A percentile compares a stretch with the other conserved stretches of the same genome.
phyloP scores from a whole-genome alignment of 257 asterid species.

The Haberlea rhodopensis region DNA sequence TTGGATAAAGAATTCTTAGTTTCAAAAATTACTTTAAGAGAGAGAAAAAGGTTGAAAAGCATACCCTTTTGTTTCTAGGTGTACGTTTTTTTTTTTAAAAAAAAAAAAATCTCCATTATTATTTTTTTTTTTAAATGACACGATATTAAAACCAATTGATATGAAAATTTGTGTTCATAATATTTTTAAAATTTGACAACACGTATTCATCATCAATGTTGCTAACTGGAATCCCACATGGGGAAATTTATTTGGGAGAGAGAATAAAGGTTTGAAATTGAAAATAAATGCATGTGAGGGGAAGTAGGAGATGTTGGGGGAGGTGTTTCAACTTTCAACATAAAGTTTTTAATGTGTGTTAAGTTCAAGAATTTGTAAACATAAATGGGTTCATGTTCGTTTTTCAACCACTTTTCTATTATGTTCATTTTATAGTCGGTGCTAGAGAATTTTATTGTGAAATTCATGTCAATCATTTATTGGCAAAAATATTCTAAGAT shows the following conservation, averaged over 20 bases:
- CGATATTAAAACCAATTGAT: too few relatives aligned
- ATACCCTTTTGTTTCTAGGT: background rate
- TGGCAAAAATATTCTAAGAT: too few relatives aligned
- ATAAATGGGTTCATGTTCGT: background rate
- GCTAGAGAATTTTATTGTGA: too few relatives aligned
- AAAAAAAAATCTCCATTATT: too few relatives aligned
- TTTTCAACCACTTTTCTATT: background rate
- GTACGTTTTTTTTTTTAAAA: too few relatives aligned
- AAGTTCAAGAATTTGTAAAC: background rate
- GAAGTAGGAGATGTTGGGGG: background rate
- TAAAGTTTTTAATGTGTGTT: background rate
- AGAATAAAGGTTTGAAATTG: too few relatives aligned
- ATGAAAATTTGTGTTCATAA: background rate
- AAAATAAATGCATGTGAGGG: background rate
- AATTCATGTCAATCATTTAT: too few relatives aligned
- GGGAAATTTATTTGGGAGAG: background rate
- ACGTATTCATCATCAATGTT: background rate
- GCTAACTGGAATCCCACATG: background rate
- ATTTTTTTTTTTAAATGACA: too few relatives aligned
- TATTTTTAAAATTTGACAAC: background rate
- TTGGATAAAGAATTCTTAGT: too few relatives aligned
- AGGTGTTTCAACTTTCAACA: background rate
- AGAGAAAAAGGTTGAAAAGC: too few relatives aligned
- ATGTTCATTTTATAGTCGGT: too few relatives aligned
- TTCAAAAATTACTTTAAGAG: too few relatives aligned